Base-by-base conservation (phyloP, 768 basidiomycete genomes). In the Mycena belliarum region DNA sequence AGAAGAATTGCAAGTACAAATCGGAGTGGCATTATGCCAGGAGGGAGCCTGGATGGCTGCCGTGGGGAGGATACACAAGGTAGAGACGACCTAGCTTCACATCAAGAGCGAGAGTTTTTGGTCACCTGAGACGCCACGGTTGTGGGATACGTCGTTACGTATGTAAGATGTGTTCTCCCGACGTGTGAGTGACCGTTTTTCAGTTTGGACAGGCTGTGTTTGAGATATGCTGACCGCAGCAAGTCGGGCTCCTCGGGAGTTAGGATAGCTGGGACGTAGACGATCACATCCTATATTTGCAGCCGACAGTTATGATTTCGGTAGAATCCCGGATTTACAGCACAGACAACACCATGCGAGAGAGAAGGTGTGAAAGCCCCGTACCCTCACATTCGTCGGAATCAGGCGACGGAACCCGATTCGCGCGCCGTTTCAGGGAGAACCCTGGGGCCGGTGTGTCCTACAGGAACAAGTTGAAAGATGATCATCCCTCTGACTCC, bases 311-410 rank as follows among this genome's bases (percentile, higher is more conserved):
- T 32, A 14, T 6, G 7, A 32, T 14, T 32, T 32, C 29, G 29
- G 29, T n/a, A n/a, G n/a, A n/a, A n/a, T 32, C 29, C 12, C 29
- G 12, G 29, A 41, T 26, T 47, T 47, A n/a, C 44, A 35, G 35
- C 35, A 20, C 48, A 35, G 56, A 50, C 43, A 44, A 20, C 18
- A 56, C 55, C 55, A 56, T 49, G 6, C 42, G 28, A n/a, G 55
- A 49, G n/a, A 56, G 41, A 11, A 56, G 49, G 32, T 44, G 55
- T n/a, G 55, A 18, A 7, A 56, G 55, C 1, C 55, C 55, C 10
- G 32, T 49, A 26, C 48, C 55, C 15, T 56, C 55, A 37, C 55
- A 56, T 37, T 49, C 55, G n/a, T 33, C 48, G 4, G 55, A 56
- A 20, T 56, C 55, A 32, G 43, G 48, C 18, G 29, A 12, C 29